Evolutionary conservation across 192 early-diverging fungal genomes (phyloP).

Genomic region (Rhizophagus sp.): DNA sequence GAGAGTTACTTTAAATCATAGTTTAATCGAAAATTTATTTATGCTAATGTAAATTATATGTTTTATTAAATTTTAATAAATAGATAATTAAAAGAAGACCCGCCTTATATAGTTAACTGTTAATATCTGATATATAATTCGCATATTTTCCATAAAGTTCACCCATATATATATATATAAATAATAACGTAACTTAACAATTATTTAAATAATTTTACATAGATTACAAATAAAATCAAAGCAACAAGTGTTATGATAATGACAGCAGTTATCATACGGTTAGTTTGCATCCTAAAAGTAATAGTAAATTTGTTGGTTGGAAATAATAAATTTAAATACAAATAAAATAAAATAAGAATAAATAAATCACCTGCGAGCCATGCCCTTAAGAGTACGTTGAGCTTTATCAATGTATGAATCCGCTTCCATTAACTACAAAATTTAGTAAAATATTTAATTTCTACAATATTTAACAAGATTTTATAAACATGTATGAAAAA

Average conservation of each 20-base stretch:
- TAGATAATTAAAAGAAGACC: no score
- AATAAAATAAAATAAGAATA: not conserved
- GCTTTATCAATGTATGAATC: slow-evolving; percentile 71
- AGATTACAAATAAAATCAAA: not conserved
- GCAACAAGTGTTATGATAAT: not conserved
- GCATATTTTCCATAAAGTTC: no score
- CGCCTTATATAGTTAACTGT: no score
- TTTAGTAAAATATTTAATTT: not conserved
- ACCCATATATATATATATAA: no score
- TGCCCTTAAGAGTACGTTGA: slow-evolving; percentile 65
- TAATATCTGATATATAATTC: no score
- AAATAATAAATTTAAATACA: not conserved
- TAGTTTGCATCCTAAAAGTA: not conserved
- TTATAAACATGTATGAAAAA: slow-evolving; percentile 3
- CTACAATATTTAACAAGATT: not conserved
- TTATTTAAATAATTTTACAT: not conserved
- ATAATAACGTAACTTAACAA: not conserved
- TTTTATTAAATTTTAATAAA: no score
- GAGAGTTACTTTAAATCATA: no score
- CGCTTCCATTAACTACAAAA: slow-evolving; percentile 69
- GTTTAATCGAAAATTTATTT: no score
- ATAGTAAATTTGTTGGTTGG: not conserved
- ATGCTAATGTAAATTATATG: no score
- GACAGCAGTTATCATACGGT: not conserved
- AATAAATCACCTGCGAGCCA: slow-evolving; percentile 66